phyloP scores from a whole-genome alignment of 257 asterid genomes.

The Nicotiana paniculata region DNA sequence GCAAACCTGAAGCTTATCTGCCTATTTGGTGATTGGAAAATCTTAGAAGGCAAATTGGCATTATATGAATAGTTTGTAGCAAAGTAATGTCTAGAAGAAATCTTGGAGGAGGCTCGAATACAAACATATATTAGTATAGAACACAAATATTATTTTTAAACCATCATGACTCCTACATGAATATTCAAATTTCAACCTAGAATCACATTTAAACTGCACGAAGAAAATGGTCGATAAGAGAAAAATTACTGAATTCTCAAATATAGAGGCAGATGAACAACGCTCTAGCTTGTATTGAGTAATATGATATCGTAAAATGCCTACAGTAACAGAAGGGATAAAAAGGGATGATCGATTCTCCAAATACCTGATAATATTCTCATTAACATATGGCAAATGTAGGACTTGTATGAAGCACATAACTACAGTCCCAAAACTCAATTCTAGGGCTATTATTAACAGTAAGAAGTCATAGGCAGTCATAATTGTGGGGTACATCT shows the following conservation, averaged over 20 bases:
- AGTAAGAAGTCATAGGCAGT: too few species aligned
- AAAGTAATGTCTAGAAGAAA: conserved; percentile 58
- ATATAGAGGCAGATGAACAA: neutral
- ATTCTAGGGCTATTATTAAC: too few species aligned
- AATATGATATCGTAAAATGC: neutral
- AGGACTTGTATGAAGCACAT: too few species aligned
- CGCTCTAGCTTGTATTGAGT: neutral
- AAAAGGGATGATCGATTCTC: too few species aligned
- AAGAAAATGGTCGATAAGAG: neutral
- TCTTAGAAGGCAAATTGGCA: conserved; percentile 35
- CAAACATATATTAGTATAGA: neutral
- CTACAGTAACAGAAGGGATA: too few species aligned
- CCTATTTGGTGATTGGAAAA: too few species aligned
- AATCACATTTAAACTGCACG: neutral
- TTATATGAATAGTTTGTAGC: conserved; percentile 69
- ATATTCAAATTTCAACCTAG: neutral
- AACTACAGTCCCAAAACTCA: too few species aligned
- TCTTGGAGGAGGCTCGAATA: conserved; percentile 36
- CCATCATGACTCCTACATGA: neutral
- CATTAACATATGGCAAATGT: too few species aligned
- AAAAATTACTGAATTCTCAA: neutral
- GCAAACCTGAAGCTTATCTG: conserved; percentile 63
- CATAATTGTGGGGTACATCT: too few species aligned
- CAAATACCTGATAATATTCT: too few species aligned
- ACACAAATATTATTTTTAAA: neutral